Base-by-base conservation (phyloP, 495 filamentous ascomycete genomes). In the Opeltia flavorubescens region DNA sequence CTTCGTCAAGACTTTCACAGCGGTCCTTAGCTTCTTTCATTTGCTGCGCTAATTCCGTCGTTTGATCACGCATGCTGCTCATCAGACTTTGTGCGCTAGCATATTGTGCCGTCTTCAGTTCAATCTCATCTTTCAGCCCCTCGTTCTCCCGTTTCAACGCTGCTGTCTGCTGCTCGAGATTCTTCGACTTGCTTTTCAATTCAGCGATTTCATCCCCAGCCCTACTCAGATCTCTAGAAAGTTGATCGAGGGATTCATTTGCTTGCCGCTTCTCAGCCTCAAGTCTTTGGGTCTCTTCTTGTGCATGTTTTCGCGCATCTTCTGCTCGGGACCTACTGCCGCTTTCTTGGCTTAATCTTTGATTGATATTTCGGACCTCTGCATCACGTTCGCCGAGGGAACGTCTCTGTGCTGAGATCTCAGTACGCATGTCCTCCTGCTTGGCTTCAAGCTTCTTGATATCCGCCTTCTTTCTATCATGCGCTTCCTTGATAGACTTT, bases 51-150 rank as follows among this genome's bases (percentile, higher is more conserved):
- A 96, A 68, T 62, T 98, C 91, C 2, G 80, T 69, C 2, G 80
- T 81, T 62, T 98, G 87, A 55, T 95, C 86, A 46, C 87, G 84
- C 87, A 95, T 88, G 55, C 84, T 93, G 48, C 78, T 77, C 62
- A 95, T 81, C 36, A 94, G 59, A 49, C 77, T 82, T 62, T 96
- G 87, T 0, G 86, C 86, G 54, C 75, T 89, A 25, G 75, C 75
- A 54, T 89, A 82, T 61, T 95, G 88, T n/a, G 80, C 81, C 0
- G 77, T 77, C 67, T 86, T 94, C 27, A 94, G 66, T 53, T 86
- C 78, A 15, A 84, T 73, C 45, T 96, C 89, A 40, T 95, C 87
- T 27, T 77, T 72, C 35, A 91, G 64, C n/a, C 70, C 68, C 1
- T 65, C 68, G 4, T 78, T 70, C 36, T 93, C 80, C 29, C 72